phyloP scores from a whole-genome alignment of 768 basidiomycete genomes.

The Panus rudis region DNA sequence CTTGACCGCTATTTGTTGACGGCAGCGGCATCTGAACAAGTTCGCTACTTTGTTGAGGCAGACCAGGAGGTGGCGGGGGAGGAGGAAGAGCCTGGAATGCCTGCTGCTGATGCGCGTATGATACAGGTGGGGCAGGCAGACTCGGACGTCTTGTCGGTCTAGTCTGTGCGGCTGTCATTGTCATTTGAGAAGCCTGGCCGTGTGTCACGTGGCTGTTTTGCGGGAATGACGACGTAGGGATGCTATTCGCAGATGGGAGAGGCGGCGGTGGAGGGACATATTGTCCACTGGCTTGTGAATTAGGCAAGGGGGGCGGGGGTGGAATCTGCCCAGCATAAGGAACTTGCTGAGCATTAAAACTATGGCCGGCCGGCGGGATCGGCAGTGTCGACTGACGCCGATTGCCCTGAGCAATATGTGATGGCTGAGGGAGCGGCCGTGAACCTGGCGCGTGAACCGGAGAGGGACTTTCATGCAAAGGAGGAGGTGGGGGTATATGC shows the following conservation, averaged over 20 bases:
- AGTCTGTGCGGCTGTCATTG: slow-evolving; percentile 3
- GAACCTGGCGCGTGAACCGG: slow-evolving; percentile 6
- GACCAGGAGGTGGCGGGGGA: slow-evolving; percentile 17
- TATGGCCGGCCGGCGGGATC: slow-evolving; percentile 7
- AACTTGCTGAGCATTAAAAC: not conserved
- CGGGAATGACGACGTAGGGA: slow-evolving; percentile 12
- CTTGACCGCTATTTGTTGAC: not conserved
- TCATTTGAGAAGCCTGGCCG: too few species aligned
- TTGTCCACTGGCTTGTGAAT: slow-evolving; percentile 5
- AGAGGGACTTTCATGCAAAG: slow-evolving; percentile 7
- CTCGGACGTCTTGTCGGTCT: slow-evolving; percentile 41
- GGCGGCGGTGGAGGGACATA: slow-evolving; percentile 4
- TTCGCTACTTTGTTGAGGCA: slow-evolving; percentile 13
- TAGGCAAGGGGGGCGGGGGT: not conserved
- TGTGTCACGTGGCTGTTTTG: slow-evolving; percentile 12
- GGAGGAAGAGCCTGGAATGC: slow-evolving; percentile 14
- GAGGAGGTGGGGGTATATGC: slow-evolving; percentile 18
- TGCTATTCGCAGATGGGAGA: not conserved
- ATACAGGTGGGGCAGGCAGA: slow-evolving; percentile 32
- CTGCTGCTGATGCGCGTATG: slow-evolving; percentile 21
- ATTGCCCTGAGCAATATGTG: not conserved
- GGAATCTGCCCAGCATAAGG: not conserved
- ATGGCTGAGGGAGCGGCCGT: slow-evolving; percentile 8
- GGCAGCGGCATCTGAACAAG: not conserved
- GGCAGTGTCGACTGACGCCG: slow-evolving; percentile 4